Evolutionary conservation across 2,329 filamentous ascomycete genomes (phyloP), one percentile per base, ranked within the genome.

Genomic region (Cladophialophora bantiana): DNA sequence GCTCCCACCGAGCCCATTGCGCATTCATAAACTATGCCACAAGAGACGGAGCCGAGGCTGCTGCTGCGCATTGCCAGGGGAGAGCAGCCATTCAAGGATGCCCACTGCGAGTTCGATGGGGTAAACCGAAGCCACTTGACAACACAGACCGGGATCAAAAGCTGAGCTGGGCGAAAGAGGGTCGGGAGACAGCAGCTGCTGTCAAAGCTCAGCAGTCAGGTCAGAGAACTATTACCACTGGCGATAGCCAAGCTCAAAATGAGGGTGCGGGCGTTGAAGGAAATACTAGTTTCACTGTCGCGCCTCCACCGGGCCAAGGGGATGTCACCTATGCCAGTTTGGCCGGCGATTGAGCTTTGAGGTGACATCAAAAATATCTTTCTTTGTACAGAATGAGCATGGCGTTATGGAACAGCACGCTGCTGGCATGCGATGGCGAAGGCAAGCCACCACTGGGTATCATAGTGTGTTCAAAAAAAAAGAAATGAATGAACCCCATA

Each of bases 1-100:
- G 95, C 79, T 97, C 94, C 6, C 95, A 99, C 81, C 93, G 96
- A 82, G 94, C 94, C 15, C 95, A 98, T 76, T 98, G 94, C 78
- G 95, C 95, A 1, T 99, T 98, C 76, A 84, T 99, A 80, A 99
- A 99, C 80, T 99, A 93, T 77, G 89, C 93, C 73, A 92, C 90
- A 2, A 87, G 95, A 65, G 88, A 92, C 68, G 90, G 87, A 0
- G 95, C 96, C 0, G 95, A 99, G 80, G 89, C 86, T 66, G 96
- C 96, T 0, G 92, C 95, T 0, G 88, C 88, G 38, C 88, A 91
- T 20, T 94, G 93, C 73, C 90, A 97, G 77, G 95, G 96, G 5
- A 91, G 90, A 68, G 93, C 93, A 0, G 88, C 98, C 6, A 92
- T 99, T 73, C 89, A 93, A 40, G 95, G 95, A 2, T 97, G 94